Evolutionary conservation across 2,329 filamentous ascomycete species (phyloP), one percentile per base, ranked within the genome.

Genomic region (Didymella lethalis): DNA sequence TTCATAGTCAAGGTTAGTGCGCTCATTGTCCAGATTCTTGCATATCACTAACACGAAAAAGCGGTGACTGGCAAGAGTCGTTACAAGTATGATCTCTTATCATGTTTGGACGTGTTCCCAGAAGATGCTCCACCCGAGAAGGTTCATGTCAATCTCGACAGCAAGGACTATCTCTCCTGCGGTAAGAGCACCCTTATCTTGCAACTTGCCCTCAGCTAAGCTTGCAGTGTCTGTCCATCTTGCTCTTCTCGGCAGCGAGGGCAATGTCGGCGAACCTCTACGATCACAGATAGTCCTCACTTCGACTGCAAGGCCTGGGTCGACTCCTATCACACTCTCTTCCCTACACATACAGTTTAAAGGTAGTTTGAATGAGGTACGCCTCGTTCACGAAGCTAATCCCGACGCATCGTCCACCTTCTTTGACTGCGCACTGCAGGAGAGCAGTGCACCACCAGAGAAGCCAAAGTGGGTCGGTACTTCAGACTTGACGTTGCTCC

Each of bases 401-500:
- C 57, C 66, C 14, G 44, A 57, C 7, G 23, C 54, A 1, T 52
- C 65, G 4, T 70, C 73, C 7, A 64, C 16, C 12, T 54, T 74
- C 25, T 60, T 59, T 28, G 61, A 73, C 12, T 66, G 69, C 43
- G 48, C 38, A 1, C 59, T 76, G 20, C 69, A 75, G 50, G 74
- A 77, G 55, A 67, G 63, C 18, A 64, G 60, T 7, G 58, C 64
- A 4, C 54, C 63, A 14, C 56, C 63, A 14, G 64, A 68, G 49
- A 76, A 73, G 54, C 72, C 75, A 29, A 75, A 77, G n/a, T 78
- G 88, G 52, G 75, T 78, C 38, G 90, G 90, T 0, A 70, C 78
- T 11, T 84, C 85, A 8, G 82, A 93, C 73, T 77, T 97, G 54
- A 86, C 83, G 0, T 77, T 97, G 43, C 75, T 78, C 11, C 85